A percentile compares a stretch with the other conserved stretches of the same genome.
phyloP scores from a whole-genome alignment of 768 basidiomycete genomes.

The Lentinula aciculospora region DNA sequence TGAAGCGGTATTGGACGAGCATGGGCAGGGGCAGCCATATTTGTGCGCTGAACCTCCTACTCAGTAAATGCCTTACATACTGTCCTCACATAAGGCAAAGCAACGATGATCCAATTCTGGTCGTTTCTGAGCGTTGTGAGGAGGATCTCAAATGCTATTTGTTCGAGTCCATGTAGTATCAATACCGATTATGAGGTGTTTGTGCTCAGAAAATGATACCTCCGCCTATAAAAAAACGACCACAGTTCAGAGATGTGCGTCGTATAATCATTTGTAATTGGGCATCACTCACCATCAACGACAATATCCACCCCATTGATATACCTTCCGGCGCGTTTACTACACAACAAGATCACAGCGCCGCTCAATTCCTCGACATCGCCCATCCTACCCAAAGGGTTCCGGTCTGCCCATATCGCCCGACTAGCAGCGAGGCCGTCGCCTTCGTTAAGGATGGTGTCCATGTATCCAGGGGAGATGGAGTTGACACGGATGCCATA shows the following conservation, averaged over 20 bases:
- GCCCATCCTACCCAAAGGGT: slow-evolving; percentile 39
- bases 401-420: slow-evolving; percentile 30
- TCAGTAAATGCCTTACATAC: too few relatives aligned
- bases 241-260: too few relatives aligned
- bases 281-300: slow-evolving; percentile 32
- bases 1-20: too few relatives aligned
- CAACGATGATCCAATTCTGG: too few relatives aligned
- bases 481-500: slow-evolving; percentile 65
- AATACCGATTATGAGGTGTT: too few relatives aligned
- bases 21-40: too few relatives aligned
- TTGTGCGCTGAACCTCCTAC: too few relatives aligned
- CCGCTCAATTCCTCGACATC: slow-evolving; percentile 34
- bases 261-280: too few relatives aligned
- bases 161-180: too few relatives aligned
- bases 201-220: neutral
- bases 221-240: neutral
- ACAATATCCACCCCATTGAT: slow-evolving; percentile 37
- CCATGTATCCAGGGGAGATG: slow-evolving; percentile 69
- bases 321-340: slow-evolving; percentile 31
- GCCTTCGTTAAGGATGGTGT: slow-evolving; percentile 42
- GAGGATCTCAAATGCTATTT: too few relatives aligned
- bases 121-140: too few relatives aligned
- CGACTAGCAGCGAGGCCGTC: slow-evolving; percentile 24
- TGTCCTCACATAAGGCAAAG: too few relatives aligned
- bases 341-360: slow-evolving; percentile 33